phyloP scores from a whole-genome alignment of 2,329 filamentous ascomycete species.

The Aspergillus pseudoterreus region DNA sequence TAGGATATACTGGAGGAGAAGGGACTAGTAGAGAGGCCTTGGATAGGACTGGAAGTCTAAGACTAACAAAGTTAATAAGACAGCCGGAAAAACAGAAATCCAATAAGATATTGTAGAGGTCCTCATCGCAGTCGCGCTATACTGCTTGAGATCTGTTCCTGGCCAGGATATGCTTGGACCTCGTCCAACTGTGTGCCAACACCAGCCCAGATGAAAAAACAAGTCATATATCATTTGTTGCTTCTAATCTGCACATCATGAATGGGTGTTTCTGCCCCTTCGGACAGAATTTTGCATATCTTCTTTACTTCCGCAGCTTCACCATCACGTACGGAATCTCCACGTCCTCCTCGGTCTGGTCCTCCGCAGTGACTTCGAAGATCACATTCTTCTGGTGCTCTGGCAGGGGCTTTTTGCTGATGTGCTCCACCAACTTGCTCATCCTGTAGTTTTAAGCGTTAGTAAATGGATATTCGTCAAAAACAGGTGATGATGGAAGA shows the following conservation, averaged over 20 bases:
- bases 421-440: slow-evolving; percentile 79
- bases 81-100: background rate
- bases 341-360: slow-evolving; percentile 84
- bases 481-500: slow-evolving; percentile 19
- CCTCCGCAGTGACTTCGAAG: slow-evolving; percentile 92
- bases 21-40: too few relatives aligned
- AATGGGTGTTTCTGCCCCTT: too few relatives aligned
- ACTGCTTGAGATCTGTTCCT: too few relatives aligned
- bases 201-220: too few relatives aligned
- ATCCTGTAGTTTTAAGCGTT: slow-evolving; percentile 55
- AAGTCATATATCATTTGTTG: too few relatives aligned
- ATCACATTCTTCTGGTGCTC: slow-evolving; percentile 92
- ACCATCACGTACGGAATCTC: slow-evolving; percentile 97
- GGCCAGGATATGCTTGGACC: too few relatives aligned
- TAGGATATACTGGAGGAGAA: too few relatives aligned
- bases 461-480: slow-evolving; percentile 14
- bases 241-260: background rate
- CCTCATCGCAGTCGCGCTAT: too few relatives aligned
- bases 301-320: slow-evolving; percentile 53
- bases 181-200: too few relatives aligned
- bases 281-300: background rate
- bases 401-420: slow-evolving; percentile 89
- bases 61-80: background rate
- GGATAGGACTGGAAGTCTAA: background rate
- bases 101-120: too few relatives aligned